These are phyloP conservation scores for Colletotrichum ledebouriae DNA, from an alignment of 2,329 filamentous ascomycete genomes.

Conservation along the genomic window DNA sequence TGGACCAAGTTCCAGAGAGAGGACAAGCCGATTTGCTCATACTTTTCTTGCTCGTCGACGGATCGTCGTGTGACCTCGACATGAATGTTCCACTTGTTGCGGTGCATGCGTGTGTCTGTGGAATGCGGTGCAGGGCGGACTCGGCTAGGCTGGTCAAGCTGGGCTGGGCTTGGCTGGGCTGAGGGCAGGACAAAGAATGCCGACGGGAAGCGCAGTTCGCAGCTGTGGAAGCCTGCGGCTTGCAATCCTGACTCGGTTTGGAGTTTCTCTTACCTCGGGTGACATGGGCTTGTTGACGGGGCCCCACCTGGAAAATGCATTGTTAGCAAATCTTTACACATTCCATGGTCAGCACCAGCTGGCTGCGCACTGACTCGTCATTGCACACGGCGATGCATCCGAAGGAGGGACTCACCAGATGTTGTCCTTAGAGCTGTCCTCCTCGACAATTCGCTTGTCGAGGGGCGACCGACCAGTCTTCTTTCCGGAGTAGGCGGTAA, in stretches of 20 bases:
- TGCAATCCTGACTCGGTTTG: conserved; percentile 31
- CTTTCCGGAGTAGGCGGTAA: conserved; percentile 97
- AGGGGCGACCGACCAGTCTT: conserved; percentile 98
- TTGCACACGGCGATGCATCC: neutral
- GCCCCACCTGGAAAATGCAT: conserved; percentile 75
- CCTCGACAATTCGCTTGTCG: conserved; percentile 98
- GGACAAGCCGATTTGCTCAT: neutral
- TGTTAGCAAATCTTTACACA: conserved; percentile 40
- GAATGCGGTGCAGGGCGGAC: neutral
- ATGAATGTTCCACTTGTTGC: neutral
- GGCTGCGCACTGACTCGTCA: conserved; percentile 11
- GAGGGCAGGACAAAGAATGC: conserved; percentile 37
- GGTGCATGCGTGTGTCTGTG: neutral
- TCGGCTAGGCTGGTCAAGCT: conserved; percentile 9
- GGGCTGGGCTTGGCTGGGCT: conserved; percentile 18
- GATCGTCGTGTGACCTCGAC: conserved; percentile 27
- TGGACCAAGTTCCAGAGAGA: conserved; percentile 1
- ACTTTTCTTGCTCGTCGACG: neutral
- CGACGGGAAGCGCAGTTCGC: conserved; percentile 13
- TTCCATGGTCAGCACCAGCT: conserved; percentile 13
- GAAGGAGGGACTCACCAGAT: conserved; percentile 75
- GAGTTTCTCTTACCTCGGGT: conserved; percentile 80
- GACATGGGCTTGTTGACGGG: conserved; percentile 99
- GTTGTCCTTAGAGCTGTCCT: conserved; percentile 87
- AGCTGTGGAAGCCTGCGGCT: conserved; percentile 21